Base-by-base conservation (phyloP, 1,139 yeast species). In the Chernovozyma aurita region DNA sequence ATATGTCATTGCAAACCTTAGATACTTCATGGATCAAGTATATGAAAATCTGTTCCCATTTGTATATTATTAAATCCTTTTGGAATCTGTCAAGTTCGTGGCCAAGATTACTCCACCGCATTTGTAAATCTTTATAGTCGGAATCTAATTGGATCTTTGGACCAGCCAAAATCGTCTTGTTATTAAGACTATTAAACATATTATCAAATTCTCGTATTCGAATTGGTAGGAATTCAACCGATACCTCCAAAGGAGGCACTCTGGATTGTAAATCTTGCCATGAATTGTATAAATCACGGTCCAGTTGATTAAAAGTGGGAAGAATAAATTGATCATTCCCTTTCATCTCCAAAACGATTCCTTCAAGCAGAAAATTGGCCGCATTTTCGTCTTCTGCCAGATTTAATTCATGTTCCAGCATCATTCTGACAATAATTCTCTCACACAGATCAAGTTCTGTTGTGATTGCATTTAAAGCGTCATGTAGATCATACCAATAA, bases 181-280 rank as follows among this genome's bases (percentile, higher is more conserved):
- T 29, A 43, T 61, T 55, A 33, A 41, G 28, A 18, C 45, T 43
- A 40, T 46, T 50, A 33, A 66, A 70, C 33, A 55, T 50, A 14
- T 49, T 52, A 36, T 50, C 58, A 50, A 68, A 73, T 34, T 64
- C 68, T 16, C 75, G 75, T 17, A 82, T 61, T 35, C 83, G 61
- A 13, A 61, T 48, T 0, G 85, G 85, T 4, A 83, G 62, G 38
- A 79, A 71, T 31, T 72, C 68, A n/a, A 83, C 49, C 15, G 90
- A 80, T 2, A 79, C 80, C 31, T 63, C 61, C 32, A 81, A 58
- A 0, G 86, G 86, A 24, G 61, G 63, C 11, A 78, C 46, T 24
- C 63, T 53, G 5, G 59, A 45, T 21, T 61, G 63, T 8, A 70
- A 49, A 4, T 43, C 48, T 12, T 57, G 36, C 40, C 63, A 65